A percentile compares a stretch with the other conserved stretches of the same genome.
These are phyloP conservation scores for Leptodontidium sp. DNA, from an alignment of 2,329 filamentous ascomycete species.

Conservation along the genomic window DNA sequence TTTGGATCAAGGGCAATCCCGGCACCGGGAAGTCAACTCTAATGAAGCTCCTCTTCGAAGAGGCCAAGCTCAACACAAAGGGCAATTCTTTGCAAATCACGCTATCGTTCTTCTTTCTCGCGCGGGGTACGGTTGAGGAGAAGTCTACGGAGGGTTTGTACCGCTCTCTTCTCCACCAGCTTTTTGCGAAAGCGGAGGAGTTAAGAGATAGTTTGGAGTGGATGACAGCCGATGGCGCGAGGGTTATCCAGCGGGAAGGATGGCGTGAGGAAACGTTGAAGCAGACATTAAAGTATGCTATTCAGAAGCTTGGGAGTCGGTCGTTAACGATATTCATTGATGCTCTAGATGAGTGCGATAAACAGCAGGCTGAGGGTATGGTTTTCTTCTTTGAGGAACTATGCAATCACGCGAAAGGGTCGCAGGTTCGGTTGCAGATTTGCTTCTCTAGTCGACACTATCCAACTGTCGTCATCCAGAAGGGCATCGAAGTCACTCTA, in stretches of 20 bases:
- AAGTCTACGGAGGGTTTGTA: conserved; percentile 58
- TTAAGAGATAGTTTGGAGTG: conserved; percentile 45
- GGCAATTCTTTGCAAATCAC: conserved; percentile 28
- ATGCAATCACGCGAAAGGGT: conserved; percentile 25
- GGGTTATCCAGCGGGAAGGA: conserved; percentile 16
- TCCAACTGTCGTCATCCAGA: conserved; percentile 39
- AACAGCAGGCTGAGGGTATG: conserved; percentile 36
- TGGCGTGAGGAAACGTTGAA: conserved; percentile 43
- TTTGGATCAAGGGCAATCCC: conserved; percentile 59
- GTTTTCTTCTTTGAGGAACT: conserved; percentile 38
- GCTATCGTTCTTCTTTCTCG: conserved; percentile 48
- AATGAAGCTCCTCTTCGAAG: conserved; percentile 49
- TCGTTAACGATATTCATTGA: conserved; percentile 52
- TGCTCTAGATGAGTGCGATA: conserved; percentile 56
- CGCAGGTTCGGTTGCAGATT: conserved; percentile 33
- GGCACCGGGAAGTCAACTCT: conserved; percentile 56
- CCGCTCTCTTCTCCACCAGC: conserved; percentile 56
- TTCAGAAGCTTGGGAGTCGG: conserved; percentile 40
- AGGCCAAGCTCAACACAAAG: conserved; percentile 21
- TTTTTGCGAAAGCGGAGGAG: conserved; percentile 49
- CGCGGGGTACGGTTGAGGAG: conserved; percentile 50
- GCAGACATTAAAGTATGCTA: conserved; percentile 38
- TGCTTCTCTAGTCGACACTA: conserved; percentile 45
- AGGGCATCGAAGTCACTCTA: conserved; percentile 40
- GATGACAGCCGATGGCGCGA: conserved; percentile 39